Evolutionary conservation across 306 rosid genomes (phyloP).

Genomic region (Trifolium pratense): DNA sequence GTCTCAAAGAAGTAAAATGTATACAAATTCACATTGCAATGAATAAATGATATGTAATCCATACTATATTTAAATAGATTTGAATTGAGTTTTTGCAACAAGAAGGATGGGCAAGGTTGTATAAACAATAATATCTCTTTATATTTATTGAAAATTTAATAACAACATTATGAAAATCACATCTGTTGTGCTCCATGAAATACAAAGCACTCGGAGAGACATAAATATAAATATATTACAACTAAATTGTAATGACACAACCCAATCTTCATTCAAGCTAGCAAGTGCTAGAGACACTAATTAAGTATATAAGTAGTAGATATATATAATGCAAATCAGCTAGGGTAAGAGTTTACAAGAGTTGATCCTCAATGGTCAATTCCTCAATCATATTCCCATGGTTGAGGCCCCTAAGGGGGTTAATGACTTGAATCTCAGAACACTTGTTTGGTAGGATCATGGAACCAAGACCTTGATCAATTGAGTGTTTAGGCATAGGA

Average conservation of each 20-base stretch:
- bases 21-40: neutral
- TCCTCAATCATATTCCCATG: conserved; percentile 71
- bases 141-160: conserved; percentile 44
- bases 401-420: conserved; percentile 52
- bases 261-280: conserved; percentile 24
- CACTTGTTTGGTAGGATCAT: conserved; percentile 63
- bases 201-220: conserved; percentile 33
- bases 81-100: neutral
- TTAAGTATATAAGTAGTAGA: conserved; percentile 1
- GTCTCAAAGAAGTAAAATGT: no score
- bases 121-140: conserved; percentile 20
- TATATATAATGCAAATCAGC: conserved; percentile 14
- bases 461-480: conserved; percentile 47
- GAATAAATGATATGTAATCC: neutral
- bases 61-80: neutral
- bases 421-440: conserved; percentile 64
- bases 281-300: conserved; percentile 30
- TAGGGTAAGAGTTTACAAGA: conserved; percentile 27
- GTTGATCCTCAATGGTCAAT: conserved; percentile 58
- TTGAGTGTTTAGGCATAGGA: conserved; percentile 40
- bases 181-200: conserved; percentile 34
- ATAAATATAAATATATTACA: conserved; percentile 5
- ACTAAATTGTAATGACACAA: conserved; percentile 36
- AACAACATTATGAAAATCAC: conserved; percentile 20
- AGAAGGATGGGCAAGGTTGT: neutral